These are phyloP conservation scores for Globisporangium sylvaticum DNA, from an alignment of 352 stramenopile species.

Conservation along the genomic window DNA sequence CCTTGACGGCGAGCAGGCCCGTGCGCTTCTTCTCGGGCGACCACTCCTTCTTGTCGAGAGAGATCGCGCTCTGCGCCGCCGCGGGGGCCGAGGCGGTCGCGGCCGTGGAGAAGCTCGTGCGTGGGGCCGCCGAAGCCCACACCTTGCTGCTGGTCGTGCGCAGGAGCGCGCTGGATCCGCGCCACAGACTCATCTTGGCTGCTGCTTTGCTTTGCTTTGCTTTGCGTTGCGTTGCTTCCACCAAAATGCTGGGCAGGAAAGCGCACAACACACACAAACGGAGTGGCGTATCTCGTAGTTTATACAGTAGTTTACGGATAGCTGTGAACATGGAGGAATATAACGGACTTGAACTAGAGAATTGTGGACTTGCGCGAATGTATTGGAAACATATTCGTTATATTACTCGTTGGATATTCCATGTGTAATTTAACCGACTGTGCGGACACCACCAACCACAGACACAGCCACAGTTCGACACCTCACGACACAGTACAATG, in stretches of 20 bases:
- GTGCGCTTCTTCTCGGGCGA: slow-evolving; percentile 83
- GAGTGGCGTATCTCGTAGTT: background rate
- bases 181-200: slow-evolving; percentile 21
- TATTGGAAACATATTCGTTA: background rate
- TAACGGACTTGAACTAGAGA: background rate
- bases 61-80: slow-evolving; percentile 7
- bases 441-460: background rate
- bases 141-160: slow-evolving; percentile 12
- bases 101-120: slow-evolving; percentile 12
- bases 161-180: slow-evolving; percentile 27
- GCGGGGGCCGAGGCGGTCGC: slow-evolving; percentile 4
- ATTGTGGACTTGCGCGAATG: background rate
- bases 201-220: slow-evolving; percentile 2
- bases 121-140: slow-evolving; percentile 12
- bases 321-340: background rate
- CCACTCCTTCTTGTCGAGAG: slow-evolving; percentile 38
- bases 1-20: slow-evolving; percentile 92
- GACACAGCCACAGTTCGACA: background rate
- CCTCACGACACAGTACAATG: background rate
- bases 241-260: background rate
- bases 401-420: background rate
- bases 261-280: background rate
- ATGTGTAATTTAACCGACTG: background rate
- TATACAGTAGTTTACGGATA: background rate
- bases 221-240: slow-evolving; percentile 4